A percentile compares a stretch with the other conserved stretches of the same genome.
These are phyloP conservation scores for Geotrichum histeridarum DNA, from an alignment of 1,139 yeast genomes.

Conservation along the genomic window DNA sequence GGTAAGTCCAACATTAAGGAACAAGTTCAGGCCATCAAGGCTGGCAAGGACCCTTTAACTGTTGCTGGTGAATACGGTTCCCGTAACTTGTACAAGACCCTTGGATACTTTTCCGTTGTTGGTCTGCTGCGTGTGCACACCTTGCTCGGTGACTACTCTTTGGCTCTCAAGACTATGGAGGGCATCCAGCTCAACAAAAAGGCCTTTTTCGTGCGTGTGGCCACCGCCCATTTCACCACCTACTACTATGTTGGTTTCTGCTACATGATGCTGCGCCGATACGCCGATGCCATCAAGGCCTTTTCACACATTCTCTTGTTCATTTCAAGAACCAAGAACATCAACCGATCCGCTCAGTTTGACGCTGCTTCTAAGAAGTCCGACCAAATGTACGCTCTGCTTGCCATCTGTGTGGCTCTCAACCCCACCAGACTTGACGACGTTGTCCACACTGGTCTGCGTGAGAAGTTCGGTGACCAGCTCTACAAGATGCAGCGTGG, in stretches of 20 bases:
- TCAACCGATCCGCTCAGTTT: constrained; percentile 44
- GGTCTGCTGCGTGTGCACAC: constrained; percentile 48
- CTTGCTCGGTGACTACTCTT: constrained; percentile 45
- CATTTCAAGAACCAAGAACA: constrained; percentile 45
- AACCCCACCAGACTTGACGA: constrained; percentile 47
- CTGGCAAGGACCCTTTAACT: constrained; percentile 34
- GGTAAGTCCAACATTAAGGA: constrained; percentile 44
- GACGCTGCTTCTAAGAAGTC: constrained; percentile 46
- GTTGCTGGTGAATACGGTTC: constrained; percentile 46
- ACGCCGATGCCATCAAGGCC: constrained; percentile 47
- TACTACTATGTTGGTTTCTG: constrained; percentile 50
- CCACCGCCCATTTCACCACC: constrained; percentile 47
- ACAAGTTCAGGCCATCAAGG: constrained; percentile 40
- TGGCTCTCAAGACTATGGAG: constrained; percentile 47
- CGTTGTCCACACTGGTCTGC: constrained; percentile 40
- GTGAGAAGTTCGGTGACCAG: constrained; percentile 47
- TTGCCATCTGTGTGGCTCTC: constrained; percentile 45
- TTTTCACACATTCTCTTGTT: constrained; percentile 45
- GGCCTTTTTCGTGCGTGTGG: constrained; percentile 44
- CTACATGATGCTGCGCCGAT: constrained; percentile 47
- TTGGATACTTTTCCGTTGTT: constrained; percentile 48
- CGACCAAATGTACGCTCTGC: constrained; percentile 49
- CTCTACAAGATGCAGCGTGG: constrained; percentile 42
- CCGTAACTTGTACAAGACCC: constrained; percentile 41
- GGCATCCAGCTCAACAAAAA: constrained; percentile 44